A percentile compares a stretch with the other conserved stretches of the same genome.
phyloP scores from a whole-genome alignment of 2,329 filamentous ascomycete species.

The Microdochium trichocladiopsis region DNA sequence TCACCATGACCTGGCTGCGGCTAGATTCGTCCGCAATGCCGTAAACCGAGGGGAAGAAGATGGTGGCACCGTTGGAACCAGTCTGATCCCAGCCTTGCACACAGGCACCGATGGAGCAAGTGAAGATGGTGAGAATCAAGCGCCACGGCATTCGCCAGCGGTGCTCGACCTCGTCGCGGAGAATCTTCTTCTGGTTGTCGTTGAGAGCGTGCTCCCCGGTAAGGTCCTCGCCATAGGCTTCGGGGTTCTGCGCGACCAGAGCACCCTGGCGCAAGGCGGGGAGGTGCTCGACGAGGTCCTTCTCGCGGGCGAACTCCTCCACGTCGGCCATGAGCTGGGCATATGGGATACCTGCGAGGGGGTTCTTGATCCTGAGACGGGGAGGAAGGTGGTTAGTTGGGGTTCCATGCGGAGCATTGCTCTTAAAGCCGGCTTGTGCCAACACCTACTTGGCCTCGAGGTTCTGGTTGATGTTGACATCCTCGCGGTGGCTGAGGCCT shows the following conservation, averaged over 20 bases:
- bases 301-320: conserved; percentile 51
- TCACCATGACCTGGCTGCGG: conserved; percentile 17
- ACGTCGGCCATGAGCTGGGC: conserved; percentile 47
- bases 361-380: conserved; percentile 33
- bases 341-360: conserved; percentile 40
- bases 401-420: no score
- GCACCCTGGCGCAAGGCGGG: conserved; percentile 60
- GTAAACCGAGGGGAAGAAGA: conserved; percentile 51
- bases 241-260: conserved; percentile 65
- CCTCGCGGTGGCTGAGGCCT: conserved; percentile 10
- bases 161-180: conserved; percentile 58
- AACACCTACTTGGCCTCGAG: conserved; percentile 33
- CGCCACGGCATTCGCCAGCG: conserved; percentile 59
- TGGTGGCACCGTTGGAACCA: conserved; percentile 55
- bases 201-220: conserved; percentile 48
- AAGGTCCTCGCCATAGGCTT: conserved; percentile 51
- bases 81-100: conserved; percentile 66
- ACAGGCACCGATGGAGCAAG: conserved; percentile 64
- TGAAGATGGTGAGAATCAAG: conserved; percentile 59
- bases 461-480: conserved; percentile 28
- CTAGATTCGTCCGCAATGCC: conserved; percentile 30
- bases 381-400: not conserved
- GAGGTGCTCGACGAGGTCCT: conserved; percentile 51
- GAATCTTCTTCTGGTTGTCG: conserved; percentile 49
- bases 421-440: conserved; percentile 1